These are phyloP conservation scores for Aphanomyces euteiches DNA, from an alignment of 352 stramenopile genomes.

Conservation along the genomic window DNA sequence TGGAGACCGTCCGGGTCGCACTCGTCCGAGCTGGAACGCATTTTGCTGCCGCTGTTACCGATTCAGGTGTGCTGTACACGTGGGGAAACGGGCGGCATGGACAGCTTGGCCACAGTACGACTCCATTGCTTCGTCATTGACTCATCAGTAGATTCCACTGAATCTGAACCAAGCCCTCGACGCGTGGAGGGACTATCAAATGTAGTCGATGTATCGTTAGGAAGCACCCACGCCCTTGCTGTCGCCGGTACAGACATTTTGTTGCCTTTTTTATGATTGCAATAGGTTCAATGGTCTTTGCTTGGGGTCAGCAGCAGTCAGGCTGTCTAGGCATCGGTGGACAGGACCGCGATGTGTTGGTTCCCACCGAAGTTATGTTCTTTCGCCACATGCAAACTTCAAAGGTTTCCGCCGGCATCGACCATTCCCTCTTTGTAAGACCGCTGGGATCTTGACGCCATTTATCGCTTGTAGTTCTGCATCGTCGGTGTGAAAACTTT, in stretches of 20 bases:
- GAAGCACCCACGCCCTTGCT: conserved; percentile 48
- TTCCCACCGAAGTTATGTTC: conserved; percentile 49
- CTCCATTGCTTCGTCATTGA: background rate
- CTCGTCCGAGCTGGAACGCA: conserved; percentile 61
- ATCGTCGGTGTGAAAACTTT: conserved; percentile 40
- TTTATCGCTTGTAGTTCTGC: conserved; percentile 37
- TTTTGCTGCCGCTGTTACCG: conserved; percentile 52
- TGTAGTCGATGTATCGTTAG: conserved; percentile 45
- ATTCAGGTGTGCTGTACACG: conserved; percentile 42
- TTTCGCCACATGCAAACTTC: conserved; percentile 54
- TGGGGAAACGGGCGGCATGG: conserved; percentile 60
- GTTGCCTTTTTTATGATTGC: background rate
- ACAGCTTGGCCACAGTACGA: conserved; percentile 47
- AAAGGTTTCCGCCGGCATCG: conserved; percentile 46
- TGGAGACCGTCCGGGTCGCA: conserved; percentile 31
- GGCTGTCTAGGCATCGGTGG: conserved; percentile 64
- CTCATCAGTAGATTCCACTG: conserved; percentile 26
- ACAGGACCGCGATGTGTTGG: conserved; percentile 22
- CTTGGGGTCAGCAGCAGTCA: conserved; percentile 43
- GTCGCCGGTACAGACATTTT: conserved; percentile 32
- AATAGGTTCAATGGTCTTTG: conserved; percentile 33
- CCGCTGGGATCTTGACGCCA: background rate
- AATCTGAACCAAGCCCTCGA: conserved; percentile 31
- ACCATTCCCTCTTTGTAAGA: conserved; percentile 59
- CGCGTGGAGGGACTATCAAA: conserved; percentile 36